These are phyloP conservation scores for Fusarium sp. DNA, from an alignment of 2,329 filamentous ascomycete species.

Conservation along the genomic window DNA sequence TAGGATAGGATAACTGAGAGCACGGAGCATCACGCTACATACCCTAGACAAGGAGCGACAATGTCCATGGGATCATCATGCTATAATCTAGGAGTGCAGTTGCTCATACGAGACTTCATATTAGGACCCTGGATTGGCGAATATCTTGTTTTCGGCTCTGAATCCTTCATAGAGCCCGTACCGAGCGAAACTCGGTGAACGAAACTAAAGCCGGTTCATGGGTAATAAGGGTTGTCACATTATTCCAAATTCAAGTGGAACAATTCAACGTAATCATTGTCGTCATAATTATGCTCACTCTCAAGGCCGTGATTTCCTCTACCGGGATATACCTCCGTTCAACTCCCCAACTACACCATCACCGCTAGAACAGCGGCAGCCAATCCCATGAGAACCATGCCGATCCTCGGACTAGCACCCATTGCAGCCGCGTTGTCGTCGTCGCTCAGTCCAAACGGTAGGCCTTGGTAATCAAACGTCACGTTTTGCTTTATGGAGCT, in stretches of 20 bases:
- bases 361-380: conserved; percentile 32
- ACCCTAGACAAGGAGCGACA: not conserved
- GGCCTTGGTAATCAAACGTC: conserved; percentile 74
- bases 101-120: conserved; percentile 15
- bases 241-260: not conserved
- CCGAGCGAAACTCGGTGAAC: not conserved
- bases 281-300: conserved; percentile 10
- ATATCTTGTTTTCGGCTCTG: not conserved
- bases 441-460: conserved; percentile 60
- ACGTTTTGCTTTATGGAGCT: conserved; percentile 74
- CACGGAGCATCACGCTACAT: conserved; percentile 1
- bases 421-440: conserved; percentile 46
- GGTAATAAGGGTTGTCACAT: not conserved
- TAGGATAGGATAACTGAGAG: not conserved
- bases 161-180: not conserved
- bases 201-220: not conserved
- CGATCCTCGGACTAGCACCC: conserved; percentile 34
- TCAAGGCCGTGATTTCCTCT: not conserved
- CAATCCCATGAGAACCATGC: conserved; percentile 33
- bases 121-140: not conserved
- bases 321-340: not conserved
- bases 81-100: not conserved
- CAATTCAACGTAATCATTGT: conserved; percentile 8
- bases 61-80: not conserved
- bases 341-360: conserved; percentile 31